phyloP scores from a whole-genome alignment of 331 rosid genomes.

The Erythrophleum ivorense region DNA sequence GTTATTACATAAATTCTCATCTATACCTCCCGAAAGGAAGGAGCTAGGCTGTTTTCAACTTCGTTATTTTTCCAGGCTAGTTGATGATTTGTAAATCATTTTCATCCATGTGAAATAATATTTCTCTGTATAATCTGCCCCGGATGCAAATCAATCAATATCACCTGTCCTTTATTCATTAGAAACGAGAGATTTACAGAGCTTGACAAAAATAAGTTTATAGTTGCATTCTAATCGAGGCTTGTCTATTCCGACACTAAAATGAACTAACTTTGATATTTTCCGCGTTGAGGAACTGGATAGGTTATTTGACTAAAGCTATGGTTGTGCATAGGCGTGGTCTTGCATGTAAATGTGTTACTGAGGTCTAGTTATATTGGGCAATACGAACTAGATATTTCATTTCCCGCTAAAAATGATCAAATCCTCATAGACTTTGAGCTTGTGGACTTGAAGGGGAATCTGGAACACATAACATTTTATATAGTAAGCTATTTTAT shows the following conservation, averaged over 20 bases:
- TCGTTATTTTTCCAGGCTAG: not conserved
- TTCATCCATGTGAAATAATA: slow-evolving; percentile 29
- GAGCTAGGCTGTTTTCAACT: not conserved
- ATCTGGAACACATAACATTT: not conserved
- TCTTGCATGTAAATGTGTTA: not conserved
- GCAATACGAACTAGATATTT: not conserved
- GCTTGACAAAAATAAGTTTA: not conserved
- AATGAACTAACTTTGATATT: not conserved
- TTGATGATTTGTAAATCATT: not conserved
- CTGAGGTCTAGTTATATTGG: not conserved
- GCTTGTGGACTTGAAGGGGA: no score
- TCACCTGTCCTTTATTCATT: not conserved
- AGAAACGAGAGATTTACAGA: not conserved
- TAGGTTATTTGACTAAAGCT: not conserved
- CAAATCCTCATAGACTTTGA: not conserved
- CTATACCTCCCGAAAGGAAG: not conserved
- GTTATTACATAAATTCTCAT: not conserved
- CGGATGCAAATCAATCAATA: not conserved
- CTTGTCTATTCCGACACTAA: not conserved
- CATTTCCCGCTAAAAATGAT: not conserved
- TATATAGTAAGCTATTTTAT: not conserved
- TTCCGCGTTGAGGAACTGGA: not conserved
- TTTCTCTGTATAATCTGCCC: not conserved
- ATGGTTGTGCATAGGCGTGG: not conserved
- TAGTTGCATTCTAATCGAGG: not conserved